These are phyloP conservation scores for Gastrolobium villosum DNA, from an alignment of 306 rosid species.

Conservation along the genomic window DNA sequence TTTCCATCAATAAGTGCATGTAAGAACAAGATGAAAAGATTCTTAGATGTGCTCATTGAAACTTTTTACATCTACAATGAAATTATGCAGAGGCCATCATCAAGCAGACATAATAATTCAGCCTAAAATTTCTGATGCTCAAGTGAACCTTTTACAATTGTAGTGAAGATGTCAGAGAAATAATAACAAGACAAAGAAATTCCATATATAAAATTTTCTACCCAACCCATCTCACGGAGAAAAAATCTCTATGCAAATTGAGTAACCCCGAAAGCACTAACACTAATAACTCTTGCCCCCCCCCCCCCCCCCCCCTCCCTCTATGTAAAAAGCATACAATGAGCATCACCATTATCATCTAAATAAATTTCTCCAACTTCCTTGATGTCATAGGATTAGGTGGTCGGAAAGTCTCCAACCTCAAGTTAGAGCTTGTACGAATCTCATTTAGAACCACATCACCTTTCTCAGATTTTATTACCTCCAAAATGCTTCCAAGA, in stretches of 20 bases:
- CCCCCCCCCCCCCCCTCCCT: constrained; percentile 18
- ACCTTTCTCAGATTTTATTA: constrained; percentile 69
- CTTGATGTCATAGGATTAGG: constrained; percentile 62
- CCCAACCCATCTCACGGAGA: constrained; percentile 54
- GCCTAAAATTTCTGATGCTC: constrained; percentile 56
- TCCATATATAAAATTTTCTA: constrained; percentile 52
- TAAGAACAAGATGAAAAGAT: background rate
- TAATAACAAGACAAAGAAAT: constrained; percentile 56
- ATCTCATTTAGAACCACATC: constrained; percentile 64
- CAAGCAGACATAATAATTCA: constrained; percentile 5
- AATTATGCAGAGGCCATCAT: constrained; percentile 34
- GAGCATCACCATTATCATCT: constrained; percentile 73
- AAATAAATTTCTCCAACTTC: constrained; percentile 77
- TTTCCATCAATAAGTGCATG: background rate
- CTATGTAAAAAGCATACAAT: constrained; percentile 59
- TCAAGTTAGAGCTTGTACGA: constrained; percentile 59
- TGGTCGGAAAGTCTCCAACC: constrained; percentile 72
- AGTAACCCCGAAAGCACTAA: constrained; percentile 61
- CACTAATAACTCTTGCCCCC: constrained; percentile 33
- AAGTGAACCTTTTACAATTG: constrained; percentile 66
- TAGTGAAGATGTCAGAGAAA: constrained; percentile 57
- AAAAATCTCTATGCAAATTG: constrained; percentile 58
- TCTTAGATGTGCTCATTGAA: constrained; percentile 12
- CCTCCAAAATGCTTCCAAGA: constrained; percentile 76
- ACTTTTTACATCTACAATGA: constrained; percentile 30